Evolutionary conservation across 1,284 basidiomycete genomes (phyloP), one percentile per base, ranked within the genome.

Genomic region (Malassezia vespertilionis): DNA sequence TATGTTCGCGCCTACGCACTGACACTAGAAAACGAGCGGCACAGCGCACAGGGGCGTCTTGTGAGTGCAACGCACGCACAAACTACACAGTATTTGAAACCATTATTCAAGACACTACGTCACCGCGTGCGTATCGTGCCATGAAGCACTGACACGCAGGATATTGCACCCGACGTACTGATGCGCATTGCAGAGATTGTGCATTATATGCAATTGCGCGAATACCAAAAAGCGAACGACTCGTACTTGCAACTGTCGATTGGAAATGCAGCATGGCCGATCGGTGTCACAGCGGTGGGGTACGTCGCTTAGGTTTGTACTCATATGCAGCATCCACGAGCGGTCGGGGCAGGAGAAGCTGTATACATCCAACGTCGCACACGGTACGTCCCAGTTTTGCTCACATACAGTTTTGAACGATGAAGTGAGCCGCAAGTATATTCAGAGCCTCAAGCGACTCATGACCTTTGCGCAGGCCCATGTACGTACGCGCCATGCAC

Each of bases 211-310:
- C 93, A 99, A 71, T 83, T 79, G 57, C 81, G 93, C 22, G 80
- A 90, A 71, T 99, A 97, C 65, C 84, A 93, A 63, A 79, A 77
- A 49, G 93, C 93, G 0, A 97, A 97, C 65, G 93, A 99, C 69
- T 83, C 89, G 0, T 99, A 99, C 72, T 79, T 99, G 14, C 83
- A 91, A 20, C 75, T 99, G 26, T 90, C 86, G 4, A 99, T 99
- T 54, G 93, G 93, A 14, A 99, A 95, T 67, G 91, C 93, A 0
- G 90, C 93, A 1, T 99, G 93, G 93, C 93, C 93, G 0, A 96
- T 99, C 65, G 93, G 93, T 44, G 93, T 97, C 5, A 97, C 93
- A 50, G 91, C 91, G 84, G 91, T 95, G 74, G 88, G 86, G 86
- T 86, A 76, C 4, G 14, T 36, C 27, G 18, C 27, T 5, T 10